phyloP scores from a whole-genome alignment of 768 basidiomycete genomes.

The Boletus coccyginus region DNA sequence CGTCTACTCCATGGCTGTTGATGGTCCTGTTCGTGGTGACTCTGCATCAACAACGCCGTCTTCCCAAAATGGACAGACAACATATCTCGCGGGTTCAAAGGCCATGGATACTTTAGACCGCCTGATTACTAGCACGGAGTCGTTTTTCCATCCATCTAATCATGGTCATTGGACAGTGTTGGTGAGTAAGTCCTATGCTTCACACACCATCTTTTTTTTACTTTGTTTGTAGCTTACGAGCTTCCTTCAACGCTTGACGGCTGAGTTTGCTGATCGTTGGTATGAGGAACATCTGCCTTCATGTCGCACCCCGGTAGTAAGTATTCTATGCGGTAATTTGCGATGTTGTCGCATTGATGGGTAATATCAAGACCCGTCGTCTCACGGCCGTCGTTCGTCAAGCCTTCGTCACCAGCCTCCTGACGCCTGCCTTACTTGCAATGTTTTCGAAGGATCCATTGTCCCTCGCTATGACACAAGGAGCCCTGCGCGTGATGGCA shows the following conservation, averaged over 20 bases:
- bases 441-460: constrained; percentile 88
- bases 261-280: constrained; percentile 78
- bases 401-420: constrained; percentile 75
- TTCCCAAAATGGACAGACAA: constrained; percentile 48
- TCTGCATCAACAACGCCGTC: constrained; percentile 60
- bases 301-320: constrained; percentile 78
- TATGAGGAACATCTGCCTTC: constrained; percentile 71
- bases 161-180: constrained; percentile 74
- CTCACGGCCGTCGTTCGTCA: constrained; percentile 79
- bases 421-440: constrained; percentile 84
- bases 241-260: constrained; percentile 72
- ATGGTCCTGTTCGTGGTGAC: constrained; percentile 57
- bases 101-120: constrained; percentile 86
- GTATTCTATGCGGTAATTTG: background rate
- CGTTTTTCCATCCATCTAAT: constrained; percentile 95
- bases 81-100: constrained; percentile 78
- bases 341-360: background rate
- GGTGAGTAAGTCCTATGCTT: constrained; percentile 10
- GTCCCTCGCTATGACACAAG: constrained; percentile 79
- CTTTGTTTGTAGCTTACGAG: constrained; percentile 56
- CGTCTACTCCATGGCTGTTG: constrained; percentile 86
- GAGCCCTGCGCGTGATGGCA: constrained; percentile 73
- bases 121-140: constrained; percentile 88
- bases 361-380: constrained; percentile 53
- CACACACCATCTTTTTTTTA: constrained; percentile 5